Evolutionary conservation across 2,329 filamentous ascomycete genomes (phyloP).

Genomic region (Dothideomycetidae sp.): DNA sequence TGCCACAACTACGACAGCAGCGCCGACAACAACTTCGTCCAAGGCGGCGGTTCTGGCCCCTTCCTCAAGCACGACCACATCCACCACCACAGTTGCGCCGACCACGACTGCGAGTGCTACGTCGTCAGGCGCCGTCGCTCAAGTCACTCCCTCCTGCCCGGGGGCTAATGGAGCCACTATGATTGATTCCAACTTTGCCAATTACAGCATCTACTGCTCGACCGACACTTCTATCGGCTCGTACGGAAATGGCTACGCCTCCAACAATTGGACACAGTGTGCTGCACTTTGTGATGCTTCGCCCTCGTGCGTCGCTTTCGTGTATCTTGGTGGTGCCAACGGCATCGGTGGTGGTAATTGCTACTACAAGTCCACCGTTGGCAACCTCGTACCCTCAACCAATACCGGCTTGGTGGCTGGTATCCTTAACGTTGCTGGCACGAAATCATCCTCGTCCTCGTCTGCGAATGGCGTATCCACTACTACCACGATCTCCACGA

Average conservation of each 20-base stretch:
- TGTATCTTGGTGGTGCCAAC: slow-evolving; percentile 13
- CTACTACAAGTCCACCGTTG: slow-evolving; percentile 13
- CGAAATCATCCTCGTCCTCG: background rate
- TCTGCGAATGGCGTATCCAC: background rate
- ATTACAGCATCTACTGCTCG: slow-evolving; percentile 8
- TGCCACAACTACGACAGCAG: slow-evolving; percentile 3
- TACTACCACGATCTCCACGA: background rate
- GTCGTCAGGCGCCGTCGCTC: background rate
- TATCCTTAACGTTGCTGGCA: background rate
- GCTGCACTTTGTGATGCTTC: slow-evolving; percentile 1
- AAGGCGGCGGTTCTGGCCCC: slow-evolving; percentile 10
- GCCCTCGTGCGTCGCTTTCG: slow-evolving; percentile 11
- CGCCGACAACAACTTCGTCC: background rate
- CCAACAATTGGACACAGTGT: background rate
- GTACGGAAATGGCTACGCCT: slow-evolving; percentile 1
- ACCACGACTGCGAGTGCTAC: slow-evolving; percentile 1
- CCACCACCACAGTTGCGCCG: slow-evolving; percentile 2
- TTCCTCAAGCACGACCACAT: slow-evolving; percentile 11
- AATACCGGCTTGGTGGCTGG: slow-evolving; percentile 11
- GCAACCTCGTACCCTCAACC: slow-evolving; percentile 3
- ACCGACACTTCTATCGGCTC: slow-evolving; percentile 8
- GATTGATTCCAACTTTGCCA: slow-evolving; percentile 7
- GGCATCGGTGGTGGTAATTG: slow-evolving; percentile 16
- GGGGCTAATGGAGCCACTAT: slow-evolving; percentile 4
- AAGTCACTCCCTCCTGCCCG: slow-evolving; percentile 6